Conservation (phyloP, 495 filamentous ascomycete species). For the Aspergillus homomorphus region DNA sequence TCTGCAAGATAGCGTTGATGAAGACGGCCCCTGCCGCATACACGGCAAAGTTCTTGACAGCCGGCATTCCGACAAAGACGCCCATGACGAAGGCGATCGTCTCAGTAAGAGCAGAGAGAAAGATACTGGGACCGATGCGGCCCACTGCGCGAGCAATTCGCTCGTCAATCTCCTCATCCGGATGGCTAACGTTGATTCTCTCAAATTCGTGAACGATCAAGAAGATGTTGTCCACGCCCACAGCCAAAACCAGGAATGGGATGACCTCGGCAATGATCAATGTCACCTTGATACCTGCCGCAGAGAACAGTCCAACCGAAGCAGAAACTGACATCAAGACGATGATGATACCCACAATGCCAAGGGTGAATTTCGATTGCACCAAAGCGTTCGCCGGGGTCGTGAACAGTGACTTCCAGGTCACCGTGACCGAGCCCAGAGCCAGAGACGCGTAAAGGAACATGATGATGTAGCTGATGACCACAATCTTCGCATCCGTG, state of each 20-base stretch:
- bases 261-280: slow-evolving; percentile 98
- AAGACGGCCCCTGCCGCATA: slow-evolving; percentile 96
- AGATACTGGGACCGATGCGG: slow-evolving; percentile 92
- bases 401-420: slow-evolving; percentile 65
- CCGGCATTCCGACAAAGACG: slow-evolving; percentile 95
- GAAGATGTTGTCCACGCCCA: slow-evolving; percentile 99
- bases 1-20: slow-evolving; percentile 90
- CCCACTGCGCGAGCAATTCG: slow-evolving; percentile 81
- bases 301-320: slow-evolving; percentile 90
- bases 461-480: slow-evolving; percentile 98
- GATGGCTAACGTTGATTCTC: slow-evolving; percentile 83
- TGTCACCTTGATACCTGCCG: slow-evolving; percentile 83
- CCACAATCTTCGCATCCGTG: slow-evolving; percentile 94
- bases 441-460: slow-evolving; percentile 94
- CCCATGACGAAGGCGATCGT: slow-evolving; percentile 90
- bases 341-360: slow-evolving; percentile 87
- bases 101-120: slow-evolving; percentile 91
- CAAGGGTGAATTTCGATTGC: slow-evolving; percentile 92
- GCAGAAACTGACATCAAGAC: slow-evolving; percentile 96
- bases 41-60: slow-evolving; percentile 92
- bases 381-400: slow-evolving; percentile 83
- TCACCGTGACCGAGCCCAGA: slow-evolving; percentile 80
- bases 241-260: slow-evolving; percentile 91
- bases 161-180: slow-evolving; percentile 79
- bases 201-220: slow-evolving; percentile 98